phyloP scores from a whole-genome alignment of 257 asterid genomes.

The Catharanthus roseus region DNA sequence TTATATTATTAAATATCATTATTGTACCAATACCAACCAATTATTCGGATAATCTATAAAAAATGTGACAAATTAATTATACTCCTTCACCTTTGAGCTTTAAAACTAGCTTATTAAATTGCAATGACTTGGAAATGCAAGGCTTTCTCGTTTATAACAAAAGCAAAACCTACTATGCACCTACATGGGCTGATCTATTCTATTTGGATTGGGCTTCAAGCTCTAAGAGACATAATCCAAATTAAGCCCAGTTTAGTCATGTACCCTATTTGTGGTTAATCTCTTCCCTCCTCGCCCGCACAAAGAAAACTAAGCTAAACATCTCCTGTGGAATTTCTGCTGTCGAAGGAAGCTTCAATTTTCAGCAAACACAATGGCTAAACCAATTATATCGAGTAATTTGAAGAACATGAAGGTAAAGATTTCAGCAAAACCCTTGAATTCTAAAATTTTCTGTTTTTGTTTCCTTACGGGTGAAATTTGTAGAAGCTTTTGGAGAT shows the following conservation, averaged over 20 bases:
- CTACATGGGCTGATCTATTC: background rate
- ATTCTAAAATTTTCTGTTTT: background rate
- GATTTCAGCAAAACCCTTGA: background rate
- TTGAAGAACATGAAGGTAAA: slow-evolving; percentile 81
- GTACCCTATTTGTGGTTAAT: background rate
- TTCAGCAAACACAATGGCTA: slow-evolving; percentile 52
- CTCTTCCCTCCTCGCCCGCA: background rate
- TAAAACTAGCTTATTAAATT: too few species aligned
- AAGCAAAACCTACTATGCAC: too few species aligned
- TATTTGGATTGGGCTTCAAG: background rate
- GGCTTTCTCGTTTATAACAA: too few species aligned
- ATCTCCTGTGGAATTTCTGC: background rate
- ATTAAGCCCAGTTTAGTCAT: background rate
- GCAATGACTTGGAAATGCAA: too few species aligned
- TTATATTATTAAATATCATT: too few species aligned
- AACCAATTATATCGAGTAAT: slow-evolving; percentile 77
- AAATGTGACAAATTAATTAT: too few species aligned
- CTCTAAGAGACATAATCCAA: background rate
- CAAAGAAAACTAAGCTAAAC: background rate
- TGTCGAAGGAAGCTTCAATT: slow-evolving; percentile 4
- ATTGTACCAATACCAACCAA: too few species aligned
- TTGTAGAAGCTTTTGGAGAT: background rate
- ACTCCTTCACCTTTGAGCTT: too few species aligned
- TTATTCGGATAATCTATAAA: too few species aligned
- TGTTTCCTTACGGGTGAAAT: background rate